phyloP scores from a whole-genome alignment of 306 rosid genomes.

The Abrus precatorius region DNA sequence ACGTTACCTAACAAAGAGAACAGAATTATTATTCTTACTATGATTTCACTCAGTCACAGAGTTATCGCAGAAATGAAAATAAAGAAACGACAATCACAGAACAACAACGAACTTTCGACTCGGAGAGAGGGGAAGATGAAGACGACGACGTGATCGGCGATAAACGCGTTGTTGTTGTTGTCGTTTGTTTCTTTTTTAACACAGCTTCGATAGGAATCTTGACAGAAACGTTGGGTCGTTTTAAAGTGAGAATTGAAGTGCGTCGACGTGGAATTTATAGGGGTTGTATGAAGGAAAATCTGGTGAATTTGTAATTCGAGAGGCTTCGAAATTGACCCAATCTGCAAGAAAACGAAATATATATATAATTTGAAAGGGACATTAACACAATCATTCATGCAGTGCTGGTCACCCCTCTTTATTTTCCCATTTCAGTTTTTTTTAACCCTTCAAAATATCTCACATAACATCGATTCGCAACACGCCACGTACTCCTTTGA shows the following conservation, averaged over 20 bases:
- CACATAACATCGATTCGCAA: neutral
- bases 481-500: neutral
- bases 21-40: neutral
- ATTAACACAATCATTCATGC: neutral
- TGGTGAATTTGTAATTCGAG: slow-evolving; percentile 34
- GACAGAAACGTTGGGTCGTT: neutral
- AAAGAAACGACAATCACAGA: slow-evolving; percentile 34
- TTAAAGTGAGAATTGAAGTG: neutral
- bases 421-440: neutral
- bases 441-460: neutral
- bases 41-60: neutral
- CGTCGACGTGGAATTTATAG: slow-evolving; percentile 49
- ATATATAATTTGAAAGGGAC: slow-evolving; percentile 20
- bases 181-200: neutral
- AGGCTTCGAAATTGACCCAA: slow-evolving; percentile 48
- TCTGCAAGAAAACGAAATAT: neutral
- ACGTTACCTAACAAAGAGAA: slow-evolving; percentile 49
- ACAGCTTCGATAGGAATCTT: slow-evolving; percentile 45
- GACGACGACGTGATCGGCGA: slow-evolving; percentile 36
- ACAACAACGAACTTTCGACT: slow-evolving; percentile 61
- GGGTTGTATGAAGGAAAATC: neutral
- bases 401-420: slow-evolving; percentile 25
- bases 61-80: neutral
- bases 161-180: neutral
- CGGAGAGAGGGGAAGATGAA: neutral